These are phyloP conservation scores for Papilionanthe hybrid DNA, from an alignment of 116 monocot genomes.

Conservation along the genomic window DNA sequence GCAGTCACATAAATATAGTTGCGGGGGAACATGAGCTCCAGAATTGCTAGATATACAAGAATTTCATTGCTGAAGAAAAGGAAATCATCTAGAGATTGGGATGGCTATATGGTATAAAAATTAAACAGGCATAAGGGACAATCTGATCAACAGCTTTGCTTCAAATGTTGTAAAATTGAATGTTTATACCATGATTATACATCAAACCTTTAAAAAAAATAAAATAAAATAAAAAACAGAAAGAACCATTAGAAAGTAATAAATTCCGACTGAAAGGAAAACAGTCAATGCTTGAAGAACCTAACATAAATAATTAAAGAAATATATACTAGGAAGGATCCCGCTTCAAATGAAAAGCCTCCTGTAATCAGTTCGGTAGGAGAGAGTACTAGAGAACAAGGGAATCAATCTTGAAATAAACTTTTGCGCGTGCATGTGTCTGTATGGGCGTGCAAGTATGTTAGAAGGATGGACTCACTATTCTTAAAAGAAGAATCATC, in stretches of 20 bases:
- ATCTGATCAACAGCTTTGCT: not conserved
- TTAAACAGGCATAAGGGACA: not conserved
- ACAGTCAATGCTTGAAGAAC: not conserved
- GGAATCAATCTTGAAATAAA: not conserved
- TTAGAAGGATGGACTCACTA: too few species aligned
- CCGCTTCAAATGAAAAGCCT: not conserved
- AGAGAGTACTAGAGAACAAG: too few species aligned
- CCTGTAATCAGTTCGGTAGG: not conserved
- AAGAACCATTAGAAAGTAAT: too few species aligned
- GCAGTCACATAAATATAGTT: too few species aligned
- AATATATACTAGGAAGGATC: not conserved
- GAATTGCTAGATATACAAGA: not conserved
- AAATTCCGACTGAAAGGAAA: not conserved
- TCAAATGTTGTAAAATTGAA: not conserved
- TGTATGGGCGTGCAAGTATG: not conserved
- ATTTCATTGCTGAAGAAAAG: not conserved
- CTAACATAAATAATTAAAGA: not conserved
- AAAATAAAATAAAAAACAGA: not conserved
- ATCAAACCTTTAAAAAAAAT: not conserved
- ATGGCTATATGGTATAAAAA: not conserved
- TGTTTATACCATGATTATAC: not conserved
- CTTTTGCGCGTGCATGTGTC: not conserved
- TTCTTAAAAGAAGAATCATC: too few species aligned
- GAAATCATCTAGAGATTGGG: not conserved
- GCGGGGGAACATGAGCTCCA: not conserved